Conservation (phyloP, 805 yeast genomes). For the Wickerhamiella kazuoi region DNA sequence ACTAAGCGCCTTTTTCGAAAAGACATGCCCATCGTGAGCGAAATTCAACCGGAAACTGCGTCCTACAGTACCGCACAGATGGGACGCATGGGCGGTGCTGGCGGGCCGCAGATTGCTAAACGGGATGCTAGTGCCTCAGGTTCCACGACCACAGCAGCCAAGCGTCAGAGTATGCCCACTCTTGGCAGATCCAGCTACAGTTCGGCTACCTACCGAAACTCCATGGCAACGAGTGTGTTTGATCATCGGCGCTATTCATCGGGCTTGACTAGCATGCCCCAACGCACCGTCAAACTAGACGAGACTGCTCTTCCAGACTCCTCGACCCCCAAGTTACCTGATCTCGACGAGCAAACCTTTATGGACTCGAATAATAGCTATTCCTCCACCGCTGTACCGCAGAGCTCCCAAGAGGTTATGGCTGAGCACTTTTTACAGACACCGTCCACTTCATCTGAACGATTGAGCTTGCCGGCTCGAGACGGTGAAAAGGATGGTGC, state of each 20-base stretch:
- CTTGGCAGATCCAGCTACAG: neutral
- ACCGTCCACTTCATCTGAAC: no score
- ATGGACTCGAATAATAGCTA: no score
- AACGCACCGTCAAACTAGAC: neutral
- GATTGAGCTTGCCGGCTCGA: no score
- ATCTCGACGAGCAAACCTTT: no score
- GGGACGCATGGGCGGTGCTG: neutral
- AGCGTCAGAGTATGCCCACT: neutral
- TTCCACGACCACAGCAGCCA: conserved; percentile 2
- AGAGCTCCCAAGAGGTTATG: no score
- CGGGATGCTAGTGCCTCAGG: conserved; percentile 1
- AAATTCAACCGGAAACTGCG: neutral
- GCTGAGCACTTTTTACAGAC: no score
- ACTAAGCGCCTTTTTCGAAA: conserved; percentile 3
- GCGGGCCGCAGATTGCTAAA: neutral
- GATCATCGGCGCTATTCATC: neutral
- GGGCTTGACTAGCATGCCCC: neutral
- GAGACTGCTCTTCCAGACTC: neutral
- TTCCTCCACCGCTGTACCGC: no score
- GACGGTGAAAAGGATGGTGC: no score
- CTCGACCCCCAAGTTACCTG: neutral
- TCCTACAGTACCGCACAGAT: neutral
- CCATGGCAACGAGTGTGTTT: neutral
- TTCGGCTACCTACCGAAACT: neutral
- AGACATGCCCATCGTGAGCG: neutral